Conservation (phyloP, 257 asterid genomes). For the Dorcoceras hygrometricum region DNA sequence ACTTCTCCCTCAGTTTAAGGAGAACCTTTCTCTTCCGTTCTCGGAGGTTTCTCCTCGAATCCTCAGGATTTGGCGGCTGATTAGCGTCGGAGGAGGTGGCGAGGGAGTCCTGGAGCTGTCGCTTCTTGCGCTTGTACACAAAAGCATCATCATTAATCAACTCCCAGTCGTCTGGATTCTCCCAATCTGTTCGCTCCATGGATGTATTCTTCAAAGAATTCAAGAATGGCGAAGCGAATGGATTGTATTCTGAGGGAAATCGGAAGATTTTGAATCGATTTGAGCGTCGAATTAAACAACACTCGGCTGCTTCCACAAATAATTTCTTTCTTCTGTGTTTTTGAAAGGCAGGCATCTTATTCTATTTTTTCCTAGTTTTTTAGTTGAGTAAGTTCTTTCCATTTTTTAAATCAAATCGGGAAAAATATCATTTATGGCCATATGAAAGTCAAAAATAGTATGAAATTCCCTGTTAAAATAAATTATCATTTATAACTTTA, state of each 20-base stretch:
- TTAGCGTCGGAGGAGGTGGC: slow-evolving; percentile 31
- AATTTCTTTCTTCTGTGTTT: too few species aligned
- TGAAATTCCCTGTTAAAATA: too few species aligned
- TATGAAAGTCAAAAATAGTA: too few species aligned
- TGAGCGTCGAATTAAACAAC: too few species aligned
- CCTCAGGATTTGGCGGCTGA: slow-evolving; percentile 57
- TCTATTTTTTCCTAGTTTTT: too few species aligned
- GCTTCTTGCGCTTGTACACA: slow-evolving; percentile 67
- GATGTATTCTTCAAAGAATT: neutral
- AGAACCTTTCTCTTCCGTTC: slow-evolving; percentile 54
- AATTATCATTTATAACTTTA: too few species aligned
- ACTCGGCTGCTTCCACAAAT: too few species aligned
- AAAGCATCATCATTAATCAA: slow-evolving; percentile 61
- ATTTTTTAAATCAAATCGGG: too few species aligned
- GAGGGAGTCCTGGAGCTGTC: slow-evolving; percentile 32
- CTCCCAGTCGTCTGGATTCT: slow-evolving; percentile 62
- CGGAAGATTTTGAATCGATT: slow-evolving; percentile 24
- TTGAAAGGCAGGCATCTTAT: too few species aligned
- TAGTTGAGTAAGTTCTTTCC: too few species aligned
- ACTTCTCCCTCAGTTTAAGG: slow-evolving; percentile 50
- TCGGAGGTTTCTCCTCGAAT: slow-evolving; percentile 49
- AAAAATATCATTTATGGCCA: too few species aligned
- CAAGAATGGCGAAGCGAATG: neutral
- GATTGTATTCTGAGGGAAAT: slow-evolving; percentile 11
- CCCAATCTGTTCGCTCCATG: slow-evolving; percentile 45